These are phyloP conservation scores for Uronychia setigera DNA, from an alignment of 73 alveolate genomes.

Conservation along the genomic window DNA sequence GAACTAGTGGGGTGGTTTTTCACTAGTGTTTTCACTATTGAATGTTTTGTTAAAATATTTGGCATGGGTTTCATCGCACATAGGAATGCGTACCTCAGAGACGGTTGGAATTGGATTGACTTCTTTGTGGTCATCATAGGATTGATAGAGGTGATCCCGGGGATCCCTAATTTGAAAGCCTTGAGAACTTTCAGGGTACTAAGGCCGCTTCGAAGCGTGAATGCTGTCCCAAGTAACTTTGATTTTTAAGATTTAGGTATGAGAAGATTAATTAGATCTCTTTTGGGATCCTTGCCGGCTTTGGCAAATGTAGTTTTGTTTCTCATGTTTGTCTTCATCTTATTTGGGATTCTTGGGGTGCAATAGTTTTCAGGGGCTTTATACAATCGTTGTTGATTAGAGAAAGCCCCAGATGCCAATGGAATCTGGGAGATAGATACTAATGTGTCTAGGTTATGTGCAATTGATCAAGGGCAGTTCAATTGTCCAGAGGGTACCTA, in stretches of 20 bases:
- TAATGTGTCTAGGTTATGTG: constrained; percentile 3
- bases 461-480: no score
- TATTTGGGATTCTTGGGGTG: no score
- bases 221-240: no score
- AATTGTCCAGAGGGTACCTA: constrained; percentile 21
- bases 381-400: no score
- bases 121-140: constrained; percentile 2
- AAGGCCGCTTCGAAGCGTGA: no score
- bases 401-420: no score
- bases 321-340: constrained; percentile 15
- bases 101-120: constrained; percentile 6
- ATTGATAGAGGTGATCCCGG: background rate
- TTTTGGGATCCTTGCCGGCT: constrained; percentile 26
- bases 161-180: constrained; percentile 25
- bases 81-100: constrained; percentile 32
- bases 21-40: constrained; percentile 44
- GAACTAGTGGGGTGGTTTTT: constrained; percentile 29
- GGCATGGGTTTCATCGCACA: constrained; percentile 54
- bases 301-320: constrained; percentile 39
- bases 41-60: background rate
- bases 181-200: constrained; percentile 57
- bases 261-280: constrained; percentile 20
- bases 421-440: no score
- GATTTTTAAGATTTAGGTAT: no score
- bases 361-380: constrained; percentile 31